Evolutionary conservation across 306 rosid species (phyloP), one percentile per base, ranked within the genome.

Genomic region (Dalbergia cultrata): DNA sequence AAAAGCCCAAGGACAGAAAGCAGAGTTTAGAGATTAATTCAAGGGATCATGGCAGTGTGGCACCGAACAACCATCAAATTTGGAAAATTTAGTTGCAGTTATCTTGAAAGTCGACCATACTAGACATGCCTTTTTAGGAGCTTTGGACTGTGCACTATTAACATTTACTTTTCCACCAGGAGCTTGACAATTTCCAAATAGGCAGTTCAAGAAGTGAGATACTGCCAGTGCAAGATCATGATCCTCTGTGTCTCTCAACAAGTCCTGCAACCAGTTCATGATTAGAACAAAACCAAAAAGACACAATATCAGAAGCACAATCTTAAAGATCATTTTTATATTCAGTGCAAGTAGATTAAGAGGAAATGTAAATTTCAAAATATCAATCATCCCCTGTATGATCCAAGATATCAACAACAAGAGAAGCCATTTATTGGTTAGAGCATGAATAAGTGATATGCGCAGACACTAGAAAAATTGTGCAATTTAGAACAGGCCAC

Each of bases 201-300:
- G 83, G 85, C 98, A 93, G 86, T 96, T 96, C 83, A 96, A 88
- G 87, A 90, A 92, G 87, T 96, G 99, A 65, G 92, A 82, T 19
- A 93, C 74, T 35, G 97, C 91, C 0, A 92, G 86, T 56, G 97
- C 97, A 74, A 92, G 79, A 86, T 96, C 99, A 85, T 93, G 97
- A 81, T 96, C 99, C 75, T 96, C 94, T 0, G 92, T 92, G 41
- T 92, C 97, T 85, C 99, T 92, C 81, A 96, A 81, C 58, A 88
- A 88, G 85, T 93, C 98, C 99, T 96, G 89, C 82, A 72, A 34
- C 60, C 44, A 62, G 61, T 63, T 58, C 58, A 73, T 66, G 44
- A 74, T 56, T 52, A 33, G 54, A 31, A 54, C n/a, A 17, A 49
- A 49, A 64, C 54, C 22, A 14, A 43, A 56, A 67, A 83, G 56